A percentile compares a stretch with the other conserved stretches of the same genome.
Evolutionary conservation across 1,284 basidiomycete species (phyloP).

Genomic region (Laetiporus sulphureus): DNA sequence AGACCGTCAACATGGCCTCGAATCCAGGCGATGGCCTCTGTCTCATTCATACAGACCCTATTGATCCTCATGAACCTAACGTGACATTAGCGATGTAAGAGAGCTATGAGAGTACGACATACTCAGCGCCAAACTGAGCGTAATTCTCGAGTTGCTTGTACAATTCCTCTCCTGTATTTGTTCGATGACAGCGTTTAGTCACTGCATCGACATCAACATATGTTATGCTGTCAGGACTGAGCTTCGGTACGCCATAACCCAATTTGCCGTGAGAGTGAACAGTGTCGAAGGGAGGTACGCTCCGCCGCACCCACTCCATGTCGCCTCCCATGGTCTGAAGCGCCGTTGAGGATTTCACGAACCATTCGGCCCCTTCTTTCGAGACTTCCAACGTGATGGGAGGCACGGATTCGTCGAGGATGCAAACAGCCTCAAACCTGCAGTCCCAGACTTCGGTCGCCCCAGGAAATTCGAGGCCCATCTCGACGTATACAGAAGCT

Average conservation of each 20-base stretch:
- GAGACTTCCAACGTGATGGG: slow-evolving; percentile 9
- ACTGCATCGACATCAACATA: slow-evolving; percentile 13
- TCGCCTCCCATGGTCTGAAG: slow-evolving; percentile 6
- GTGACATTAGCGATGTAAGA: neutral
- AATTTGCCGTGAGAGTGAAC: slow-evolving; percentile 14
- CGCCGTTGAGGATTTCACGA: slow-evolving; percentile 8
- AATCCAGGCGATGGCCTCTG: neutral
- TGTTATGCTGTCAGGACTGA: slow-evolving; percentile 8
- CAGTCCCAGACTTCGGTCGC: slow-evolving; percentile 11
- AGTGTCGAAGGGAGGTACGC: slow-evolving; percentile 11
- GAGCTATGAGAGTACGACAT: slow-evolving; percentile 4
- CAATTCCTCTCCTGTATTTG: slow-evolving; percentile 8
- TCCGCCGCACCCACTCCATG: slow-evolving; percentile 7
- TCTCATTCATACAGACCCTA: slow-evolving; percentile 3
- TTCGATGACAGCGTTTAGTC: slow-evolving; percentile 6
- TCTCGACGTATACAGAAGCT: slow-evolving; percentile 6
- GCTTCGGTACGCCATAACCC: slow-evolving; percentile 12
- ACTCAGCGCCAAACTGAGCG: slow-evolving; percentile 17
- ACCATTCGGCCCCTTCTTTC: slow-evolving; percentile 2
- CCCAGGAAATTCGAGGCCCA: slow-evolving; percentile 7
- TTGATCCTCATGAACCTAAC: slow-evolving; percentile 8
- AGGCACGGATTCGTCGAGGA: slow-evolving; percentile 7
- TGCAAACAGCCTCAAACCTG: slow-evolving; percentile 8
- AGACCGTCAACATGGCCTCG: neutral
- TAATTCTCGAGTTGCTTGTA: slow-evolving; percentile 6